A percentile compares a stretch with the other conserved stretches of the same genome.
These are phyloP conservation scores for Exophiala aquamarina DNA, from an alignment of 2,329 filamentous ascomycete genomes.

Conservation along the genomic window DNA sequence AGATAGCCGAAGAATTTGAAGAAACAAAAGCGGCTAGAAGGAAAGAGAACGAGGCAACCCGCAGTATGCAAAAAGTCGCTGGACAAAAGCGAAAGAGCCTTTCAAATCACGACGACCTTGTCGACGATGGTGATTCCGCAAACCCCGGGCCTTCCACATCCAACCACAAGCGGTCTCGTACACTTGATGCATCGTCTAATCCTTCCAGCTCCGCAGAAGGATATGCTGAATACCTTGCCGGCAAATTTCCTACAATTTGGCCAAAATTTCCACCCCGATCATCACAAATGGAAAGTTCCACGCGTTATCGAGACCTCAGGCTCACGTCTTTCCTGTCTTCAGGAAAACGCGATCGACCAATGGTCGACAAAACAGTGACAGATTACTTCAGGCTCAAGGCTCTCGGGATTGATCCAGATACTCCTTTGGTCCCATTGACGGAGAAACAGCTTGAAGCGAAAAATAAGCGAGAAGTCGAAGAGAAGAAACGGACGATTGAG, in stretches of 20 bases:
- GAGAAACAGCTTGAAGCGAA: conserved; percentile 17
- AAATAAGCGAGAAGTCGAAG: conserved; percentile 21
- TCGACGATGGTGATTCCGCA: conserved; percentile 50
- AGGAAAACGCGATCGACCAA: conserved; percentile 9
- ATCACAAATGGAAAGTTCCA: too few relatives aligned
- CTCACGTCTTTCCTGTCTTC: conserved; percentile 17
- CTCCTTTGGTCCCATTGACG: conserved; percentile 29
- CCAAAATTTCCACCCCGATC: too few relatives aligned
- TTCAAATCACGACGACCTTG: conserved; percentile 76
- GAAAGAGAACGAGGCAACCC: conserved; percentile 2
- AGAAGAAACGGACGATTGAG: conserved; percentile 15
- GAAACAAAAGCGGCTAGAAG: conserved; percentile 8
- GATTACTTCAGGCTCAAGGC: conserved; percentile 54
- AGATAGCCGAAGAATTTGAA: conserved; percentile 15
- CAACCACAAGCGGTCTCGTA: conserved; percentile 28
- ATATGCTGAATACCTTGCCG: neutral
- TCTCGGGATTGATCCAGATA: conserved; percentile 44
- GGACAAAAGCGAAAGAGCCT: conserved; percentile 28
- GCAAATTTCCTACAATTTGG: neutral
- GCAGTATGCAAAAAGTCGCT: conserved; percentile 15
- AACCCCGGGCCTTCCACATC: conserved; percentile 3
- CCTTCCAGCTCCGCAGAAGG: conserved; percentile 5
- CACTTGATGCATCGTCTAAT: conserved; percentile 18
- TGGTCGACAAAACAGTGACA: conserved; percentile 46
- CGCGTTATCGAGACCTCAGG: conserved; percentile 1